Evolutionary conservation across 345 rosid genomes (phyloP), one percentile per base, ranked within the genome.

Genomic region (Salix viminalis): DNA sequence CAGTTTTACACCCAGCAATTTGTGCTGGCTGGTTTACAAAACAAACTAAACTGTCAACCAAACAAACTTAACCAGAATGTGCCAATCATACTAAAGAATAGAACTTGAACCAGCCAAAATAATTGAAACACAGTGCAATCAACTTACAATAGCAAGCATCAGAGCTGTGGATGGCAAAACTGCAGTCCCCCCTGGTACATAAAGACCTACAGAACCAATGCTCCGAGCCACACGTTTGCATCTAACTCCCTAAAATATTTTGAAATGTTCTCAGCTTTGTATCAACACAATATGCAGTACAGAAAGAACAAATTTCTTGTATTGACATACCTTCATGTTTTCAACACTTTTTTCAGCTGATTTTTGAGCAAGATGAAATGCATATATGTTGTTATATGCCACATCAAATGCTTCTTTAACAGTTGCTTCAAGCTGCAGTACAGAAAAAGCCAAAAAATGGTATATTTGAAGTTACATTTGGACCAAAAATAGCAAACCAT

Each of bases 121-220:
- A 72, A 39, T 52, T 39, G 48, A 74, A 18, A 32, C 12, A 65
- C 42, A 42, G 71, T 36, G 56, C 61, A 74, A 73, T 72, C 39
- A 44, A 87, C 93, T 85, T 91, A 91, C 98, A 71, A 95, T 80
- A 60, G 98, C 80, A 84, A 95, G 97, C 98, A 95, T 93, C 72
- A 95, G 78, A 70, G 99, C 97, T 34, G 98, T 93, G 67, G 98
- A 95, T 26, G 98, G 99, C 77, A 95, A 86, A 82, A 93, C 97
- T 67, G 96, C 94, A 66, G 98, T 95, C 65, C 96, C 99, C 36
- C 97, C 97, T 7, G 97, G 96, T 18, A 95, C 99, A 85, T 93
- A 91, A 80, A 93, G 99, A 65, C 99, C 98, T 6, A 95, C 96
- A 44, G 99, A 93, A 36, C 87, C 88, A 84, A 95, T 91, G 85